Evolutionary conservation across 306 rosid genomes (phyloP).

Genomic region (Corylus avellana): DNA sequence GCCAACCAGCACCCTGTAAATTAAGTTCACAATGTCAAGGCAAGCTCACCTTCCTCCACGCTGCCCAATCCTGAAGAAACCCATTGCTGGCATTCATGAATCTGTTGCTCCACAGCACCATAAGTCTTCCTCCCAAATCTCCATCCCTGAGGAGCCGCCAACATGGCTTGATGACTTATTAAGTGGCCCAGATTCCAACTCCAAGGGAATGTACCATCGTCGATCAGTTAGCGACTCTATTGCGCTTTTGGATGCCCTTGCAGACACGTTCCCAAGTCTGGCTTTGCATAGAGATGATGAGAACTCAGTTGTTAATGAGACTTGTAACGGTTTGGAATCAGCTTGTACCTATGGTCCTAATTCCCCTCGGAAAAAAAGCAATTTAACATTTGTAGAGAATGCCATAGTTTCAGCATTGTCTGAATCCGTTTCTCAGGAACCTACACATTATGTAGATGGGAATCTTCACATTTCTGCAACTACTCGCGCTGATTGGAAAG

Average conservation of each 20-base stretch:
- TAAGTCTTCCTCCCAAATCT: conserved; percentile 24
- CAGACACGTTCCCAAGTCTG: conserved; percentile 26
- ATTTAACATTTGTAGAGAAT: conserved; percentile 33
- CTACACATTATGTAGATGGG: conserved; percentile 26
- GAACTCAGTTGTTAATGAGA: conserved; percentile 20
- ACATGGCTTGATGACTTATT: conserved; percentile 41
- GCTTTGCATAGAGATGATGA: conserved; percentile 18
- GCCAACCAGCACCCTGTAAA: conserved; percentile 31
- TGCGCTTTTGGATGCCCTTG: conserved; percentile 38
- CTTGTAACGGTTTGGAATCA: conserved; percentile 32
- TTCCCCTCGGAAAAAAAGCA: conserved; percentile 46
- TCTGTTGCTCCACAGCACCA: neutral
- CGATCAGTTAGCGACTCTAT: conserved; percentile 46
- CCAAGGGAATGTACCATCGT: conserved; percentile 26
- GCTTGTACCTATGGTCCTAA: conserved; percentile 47
- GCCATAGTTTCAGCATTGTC: conserved; percentile 47
- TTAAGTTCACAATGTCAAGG: conserved; percentile 42
- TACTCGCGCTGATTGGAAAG: conserved; percentile 16
- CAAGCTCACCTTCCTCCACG: conserved; percentile 57
- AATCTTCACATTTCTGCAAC: conserved; percentile 17
- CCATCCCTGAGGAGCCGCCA: conserved; percentile 37
- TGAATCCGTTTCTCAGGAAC: conserved; percentile 35
- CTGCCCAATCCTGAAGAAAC: conserved; percentile 45
- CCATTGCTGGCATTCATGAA: conserved; percentile 22
- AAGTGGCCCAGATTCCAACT: conserved; percentile 24